Evolutionary conservation across 805 yeast genomes (phyloP), one percentile per base, ranked within the genome.

Genomic region (Kodamaea neixiangensis): DNA sequence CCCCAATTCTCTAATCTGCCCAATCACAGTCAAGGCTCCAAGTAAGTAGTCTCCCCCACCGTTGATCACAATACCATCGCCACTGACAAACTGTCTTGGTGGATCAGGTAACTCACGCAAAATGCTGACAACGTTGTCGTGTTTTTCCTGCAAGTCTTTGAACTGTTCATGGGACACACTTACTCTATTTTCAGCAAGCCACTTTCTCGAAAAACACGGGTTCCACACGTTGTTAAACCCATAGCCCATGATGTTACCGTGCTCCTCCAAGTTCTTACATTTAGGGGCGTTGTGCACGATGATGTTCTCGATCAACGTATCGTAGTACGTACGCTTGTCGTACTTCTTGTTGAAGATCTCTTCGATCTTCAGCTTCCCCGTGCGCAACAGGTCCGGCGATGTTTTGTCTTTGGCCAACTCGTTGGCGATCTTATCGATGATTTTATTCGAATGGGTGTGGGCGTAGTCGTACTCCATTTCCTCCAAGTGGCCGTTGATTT

Each of bases 11-110:
- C 77, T 59, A 45, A 72, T 57, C 44, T 66, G 55, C 38, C 69
- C 67, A 14, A 72, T 61, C 0, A 72, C 67, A 9, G 68, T 57
- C 31, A 72, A 59, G 5, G 68, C 75, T 34, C 71, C 59, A 52
- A 66, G 69, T 54, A 69, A 65, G 54, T 67, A 72, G 37, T 54
- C 59, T 34, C 61, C 74, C 15, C 76, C 76, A 7, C 74, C 76
- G 38, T 68, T 59, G 54, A 65, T 66, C n/a, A 72, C 73, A 19
- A 72, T 71, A 4, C 77, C 77, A 50, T 68, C 68, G 13, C 77
- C 76, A 49, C 60, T 54, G 68, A 69, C 64, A 48, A 65, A 69
- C 13, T 55, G 55, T 3, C 41, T 14, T 2, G 68, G 62, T 3
- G 72, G 71, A 1, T 54, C 49, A 2, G 62, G 52, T 20, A 68